Percentiles rank a stretch among this genome's conserved stretches.
Evolutionary conservation across 2,329 filamentous ascomycete species (phyloP).

Genomic region (Penicillium vulpinum): DNA sequence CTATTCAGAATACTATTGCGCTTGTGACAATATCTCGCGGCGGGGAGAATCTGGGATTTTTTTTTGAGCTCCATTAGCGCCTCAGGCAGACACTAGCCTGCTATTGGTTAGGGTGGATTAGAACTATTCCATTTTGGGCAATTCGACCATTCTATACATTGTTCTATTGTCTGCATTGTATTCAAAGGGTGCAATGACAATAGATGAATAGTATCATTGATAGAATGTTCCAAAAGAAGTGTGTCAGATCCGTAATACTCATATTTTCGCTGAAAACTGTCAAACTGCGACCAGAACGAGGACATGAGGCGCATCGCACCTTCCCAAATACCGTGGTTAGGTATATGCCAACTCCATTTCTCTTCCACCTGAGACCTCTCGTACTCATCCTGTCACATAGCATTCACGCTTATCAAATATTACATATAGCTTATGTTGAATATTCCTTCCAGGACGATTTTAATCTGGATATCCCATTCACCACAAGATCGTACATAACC

Average conservation of each 20-base stretch:
- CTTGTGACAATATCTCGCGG: slow-evolving; percentile 11
- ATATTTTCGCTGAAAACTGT: neutral
- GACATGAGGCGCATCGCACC: neutral
- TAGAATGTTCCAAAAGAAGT: no score
- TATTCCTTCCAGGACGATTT: neutral
- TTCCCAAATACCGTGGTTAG: neutral
- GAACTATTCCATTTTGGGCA: neutral
- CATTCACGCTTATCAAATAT: neutral
- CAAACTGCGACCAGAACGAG: neutral
- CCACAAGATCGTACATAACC: neutral
- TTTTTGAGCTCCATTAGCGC: slow-evolving; percentile 23
- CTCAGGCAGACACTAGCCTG: slow-evolving; percentile 19
- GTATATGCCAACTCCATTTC: neutral
- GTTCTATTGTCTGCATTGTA: neutral
- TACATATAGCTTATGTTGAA: neutral
- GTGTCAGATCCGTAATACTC: neutral
- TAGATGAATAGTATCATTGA: neutral
- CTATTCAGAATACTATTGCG: slow-evolving; percentile 4
- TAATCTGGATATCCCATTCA: neutral
- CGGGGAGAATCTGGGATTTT: slow-evolving; percentile 21
- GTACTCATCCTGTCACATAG: neutral
- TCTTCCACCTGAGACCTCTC: neutral
- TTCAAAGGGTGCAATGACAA: neutral
- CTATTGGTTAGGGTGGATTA: neutral
- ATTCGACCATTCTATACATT: neutral